Conservation (phyloP, 495 filamentous ascomycete species). For the Aspergillus funiculosus region DNA sequence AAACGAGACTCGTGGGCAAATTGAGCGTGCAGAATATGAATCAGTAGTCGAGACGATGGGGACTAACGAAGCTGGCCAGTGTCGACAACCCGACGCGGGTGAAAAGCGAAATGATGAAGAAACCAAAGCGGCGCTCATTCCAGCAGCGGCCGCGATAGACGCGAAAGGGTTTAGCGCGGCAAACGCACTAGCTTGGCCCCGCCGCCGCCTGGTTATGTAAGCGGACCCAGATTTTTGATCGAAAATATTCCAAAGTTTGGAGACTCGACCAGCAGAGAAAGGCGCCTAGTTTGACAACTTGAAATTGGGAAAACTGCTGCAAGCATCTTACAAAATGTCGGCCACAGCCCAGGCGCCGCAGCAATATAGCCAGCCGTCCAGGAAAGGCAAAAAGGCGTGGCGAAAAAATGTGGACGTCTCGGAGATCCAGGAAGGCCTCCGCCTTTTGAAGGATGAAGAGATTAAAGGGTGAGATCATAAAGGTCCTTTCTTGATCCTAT, state of each 20-base stretch:
- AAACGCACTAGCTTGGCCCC: conserved; percentile 15
- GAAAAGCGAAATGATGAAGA: conserved; percentile 14
- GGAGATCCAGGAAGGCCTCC: conserved; percentile 75
- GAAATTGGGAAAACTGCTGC: background rate
- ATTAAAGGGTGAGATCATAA: conserved; percentile 64
- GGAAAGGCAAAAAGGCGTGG: conserved; percentile 98
- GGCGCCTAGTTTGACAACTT: conserved; percentile 3
- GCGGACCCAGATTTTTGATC: conserved; percentile 4
- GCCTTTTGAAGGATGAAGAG: conserved; percentile 77
- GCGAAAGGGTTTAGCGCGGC: conserved; percentile 20
- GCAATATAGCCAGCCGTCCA: conserved; percentile 73
- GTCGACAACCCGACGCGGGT: conserved; percentile 16
- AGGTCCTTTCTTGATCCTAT: background rate
- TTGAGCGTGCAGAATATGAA: background rate
- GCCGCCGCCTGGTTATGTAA: conserved; percentile 1
- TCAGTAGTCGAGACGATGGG: background rate
- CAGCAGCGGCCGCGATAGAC: conserved; percentile 15
- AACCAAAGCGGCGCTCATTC: conserved; percentile 9
- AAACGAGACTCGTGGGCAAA: background rate
- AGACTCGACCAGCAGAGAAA: conserved; percentile 15
- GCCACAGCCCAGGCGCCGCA: conserved; percentile 42
- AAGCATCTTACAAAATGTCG: conserved; percentile 30
- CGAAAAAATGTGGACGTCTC: conserved; percentile 93
- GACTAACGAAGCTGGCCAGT: conserved; percentile 10
- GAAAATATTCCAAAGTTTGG: conserved; percentile 22